Percentiles rank a stretch among this genome's conserved stretches.
Evolutionary conservation across 139 green algal species (phyloP).

Genomic region (Micractinium conductrix): DNA sequence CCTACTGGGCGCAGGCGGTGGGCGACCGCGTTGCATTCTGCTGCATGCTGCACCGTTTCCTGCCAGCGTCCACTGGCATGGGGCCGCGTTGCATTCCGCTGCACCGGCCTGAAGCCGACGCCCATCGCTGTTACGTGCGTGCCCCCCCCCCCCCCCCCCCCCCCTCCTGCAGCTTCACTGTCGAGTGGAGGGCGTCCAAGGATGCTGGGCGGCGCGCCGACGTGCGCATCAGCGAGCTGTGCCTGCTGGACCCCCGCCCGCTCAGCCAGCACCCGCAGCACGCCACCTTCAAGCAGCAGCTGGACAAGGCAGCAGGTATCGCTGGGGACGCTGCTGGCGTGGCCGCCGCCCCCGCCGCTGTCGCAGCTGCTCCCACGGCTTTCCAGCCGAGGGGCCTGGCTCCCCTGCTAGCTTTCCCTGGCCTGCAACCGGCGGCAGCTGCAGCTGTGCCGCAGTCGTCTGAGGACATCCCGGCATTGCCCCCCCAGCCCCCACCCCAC

Average conservation of each 20-base stretch:
- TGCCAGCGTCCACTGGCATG: no score
- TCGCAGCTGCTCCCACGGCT: background rate
- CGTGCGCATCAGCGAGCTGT: slow-evolving; percentile 11
- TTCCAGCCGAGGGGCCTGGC: no score
- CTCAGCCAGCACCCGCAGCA: slow-evolving; percentile 4
- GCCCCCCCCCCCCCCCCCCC: background rate
- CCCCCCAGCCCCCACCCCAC: no score
- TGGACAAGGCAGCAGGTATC: background rate
- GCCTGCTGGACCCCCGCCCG: slow-evolving; percentile 7
- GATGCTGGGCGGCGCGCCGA: background rate
- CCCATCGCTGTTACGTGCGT: no score
- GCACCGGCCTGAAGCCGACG: background rate
- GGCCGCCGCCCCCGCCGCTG: background rate
- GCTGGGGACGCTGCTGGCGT: background rate
- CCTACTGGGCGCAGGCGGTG: no score
- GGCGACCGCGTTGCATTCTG: no score
- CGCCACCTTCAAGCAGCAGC: background rate
- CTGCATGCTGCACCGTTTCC: no score
- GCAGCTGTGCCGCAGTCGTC: background rate
- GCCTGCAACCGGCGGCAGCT: no score
- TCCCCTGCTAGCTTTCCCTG: no score
- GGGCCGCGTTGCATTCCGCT: no score
- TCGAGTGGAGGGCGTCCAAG: slow-evolving; percentile 11
- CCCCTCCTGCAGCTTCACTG: slow-evolving; percentile 22
- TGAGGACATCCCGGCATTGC: background rate